These are phyloP conservation scores for Macrophomina pseudophaseolina DNA, from an alignment of 2,329 filamentous ascomycete species.

Conservation along the genomic window DNA sequence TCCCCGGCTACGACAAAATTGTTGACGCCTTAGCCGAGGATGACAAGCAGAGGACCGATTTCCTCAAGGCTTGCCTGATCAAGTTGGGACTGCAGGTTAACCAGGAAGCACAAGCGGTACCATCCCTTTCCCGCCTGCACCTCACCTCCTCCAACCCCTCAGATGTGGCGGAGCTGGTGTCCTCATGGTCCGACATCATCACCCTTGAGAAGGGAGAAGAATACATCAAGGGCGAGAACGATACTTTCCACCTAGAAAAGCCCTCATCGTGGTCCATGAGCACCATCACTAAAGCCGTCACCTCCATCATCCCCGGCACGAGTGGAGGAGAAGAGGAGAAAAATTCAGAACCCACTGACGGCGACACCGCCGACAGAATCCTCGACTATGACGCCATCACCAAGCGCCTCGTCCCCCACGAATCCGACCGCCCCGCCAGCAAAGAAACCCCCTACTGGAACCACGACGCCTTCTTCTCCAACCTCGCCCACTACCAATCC, in stretches of 20 bases:
- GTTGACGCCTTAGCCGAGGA: slow-evolving; percentile 71
- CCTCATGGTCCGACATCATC: slow-evolving; percentile 70
- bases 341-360: slow-evolving; percentile 40
- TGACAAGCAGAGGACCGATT: slow-evolving; percentile 71
- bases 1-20: slow-evolving; percentile 72
- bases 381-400: slow-evolving; percentile 75
- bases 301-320: slow-evolving; percentile 28
- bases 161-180: slow-evolving; percentile 71
- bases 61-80: slow-evolving; percentile 77
- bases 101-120: slow-evolving; percentile 70
- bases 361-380: slow-evolving; percentile 60
- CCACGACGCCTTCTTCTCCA: slow-evolving; percentile 77
- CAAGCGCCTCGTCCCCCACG: slow-evolving; percentile 77
- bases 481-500: slow-evolving; percentile 69
- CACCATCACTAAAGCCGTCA: slow-evolving; percentile 36
- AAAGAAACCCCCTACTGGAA: slow-evolving; percentile 86
- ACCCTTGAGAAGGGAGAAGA: slow-evolving; percentile 68
- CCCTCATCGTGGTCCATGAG: slow-evolving; percentile 43
- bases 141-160: slow-evolving; percentile 71
- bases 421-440: slow-evolving; percentile 67
- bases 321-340: slow-evolving; percentile 4
- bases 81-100: slow-evolving; percentile 85
- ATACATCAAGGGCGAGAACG: slow-evolving; percentile 78
- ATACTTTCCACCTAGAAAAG: slow-evolving; percentile 80
- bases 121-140: slow-evolving; percentile 81